phyloP scores from a whole-genome alignment of 176 grass and related monocot species.

The Paspalum vaginatum region DNA sequence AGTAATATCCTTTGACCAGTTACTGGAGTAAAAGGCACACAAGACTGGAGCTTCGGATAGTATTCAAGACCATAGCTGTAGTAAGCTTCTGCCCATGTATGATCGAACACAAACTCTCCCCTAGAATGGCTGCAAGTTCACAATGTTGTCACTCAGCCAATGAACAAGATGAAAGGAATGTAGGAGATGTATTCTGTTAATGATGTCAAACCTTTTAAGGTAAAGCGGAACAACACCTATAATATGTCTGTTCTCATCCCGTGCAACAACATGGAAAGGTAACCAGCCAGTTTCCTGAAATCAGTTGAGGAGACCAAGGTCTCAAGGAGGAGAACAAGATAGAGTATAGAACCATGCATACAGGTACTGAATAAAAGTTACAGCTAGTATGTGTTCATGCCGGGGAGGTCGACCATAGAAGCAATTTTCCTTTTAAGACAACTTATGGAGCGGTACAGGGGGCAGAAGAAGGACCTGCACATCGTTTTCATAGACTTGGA shows the following conservation, averaged over 20 bases:
- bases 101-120: constrained; percentile 96
- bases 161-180: constrained; percentile 22
- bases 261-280: constrained; percentile 91
- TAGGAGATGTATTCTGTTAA: constrained; percentile 32
- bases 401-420: no score
- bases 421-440: no score
- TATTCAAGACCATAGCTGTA: constrained; percentile 82
- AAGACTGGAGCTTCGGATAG: constrained; percentile 95
- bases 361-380: neutral
- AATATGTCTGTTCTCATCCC: constrained; percentile 67
- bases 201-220: constrained; percentile 87
- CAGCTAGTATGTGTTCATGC: constrained; percentile 3
- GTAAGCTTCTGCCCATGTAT: constrained; percentile 96
- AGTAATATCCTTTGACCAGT: constrained; percentile 95
- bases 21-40: constrained; percentile 94
- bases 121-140: constrained; percentile 89
- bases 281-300: constrained; percentile 99
- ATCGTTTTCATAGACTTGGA: no score
- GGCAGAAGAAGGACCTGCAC: no score
- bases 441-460: no score
- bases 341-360: constrained; percentile 12
- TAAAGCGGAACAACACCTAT: constrained; percentile 98
- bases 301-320: constrained; percentile 9
- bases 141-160: constrained; percentile 42
- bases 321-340: constrained; percentile 22